Evolutionary conservation across 805 yeast genomes (phyloP).

Genomic region (Saccharomycopsis fibuligera): DNA sequence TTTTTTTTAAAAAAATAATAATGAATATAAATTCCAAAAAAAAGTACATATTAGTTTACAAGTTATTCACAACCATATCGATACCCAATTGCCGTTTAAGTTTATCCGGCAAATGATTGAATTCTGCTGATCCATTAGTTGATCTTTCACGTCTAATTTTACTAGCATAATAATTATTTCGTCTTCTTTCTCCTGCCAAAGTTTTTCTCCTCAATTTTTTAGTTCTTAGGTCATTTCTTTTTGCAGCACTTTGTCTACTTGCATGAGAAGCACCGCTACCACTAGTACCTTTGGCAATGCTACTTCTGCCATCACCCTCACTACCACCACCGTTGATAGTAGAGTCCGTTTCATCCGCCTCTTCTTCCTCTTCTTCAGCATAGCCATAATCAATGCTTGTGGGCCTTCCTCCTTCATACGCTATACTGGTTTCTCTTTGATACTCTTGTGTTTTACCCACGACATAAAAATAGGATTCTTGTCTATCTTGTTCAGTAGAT

Average conservation of each 20-base stretch:
- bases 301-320: not conserved
- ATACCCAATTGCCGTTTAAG: slow-evolving; percentile 14
- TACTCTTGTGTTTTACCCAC: slow-evolving; percentile 2
- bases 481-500: slow-evolving; percentile 1
- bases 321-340: not conserved
- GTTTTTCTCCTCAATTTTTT: not conserved
- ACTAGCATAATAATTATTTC: not conserved
- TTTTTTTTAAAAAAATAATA: no score
- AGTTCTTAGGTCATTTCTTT: not conserved
- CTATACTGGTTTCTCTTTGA: not conserved
- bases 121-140: slow-evolving; percentile 18
- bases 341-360: not conserved
- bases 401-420: not conserved
- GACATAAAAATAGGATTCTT: slow-evolving; percentile 11
- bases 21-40: not conserved
- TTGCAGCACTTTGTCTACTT: not conserved
- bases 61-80: slow-evolving; percentile 17
- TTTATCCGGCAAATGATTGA: slow-evolving; percentile 9
- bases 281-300: not conserved
- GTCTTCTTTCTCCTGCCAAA: not conserved
- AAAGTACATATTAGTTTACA: not conserved
- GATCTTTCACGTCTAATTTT: not conserved
- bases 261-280: not conserved
- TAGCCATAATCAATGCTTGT: no score
- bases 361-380: not conserved